Conservation (phyloP, 2,329 filamentous ascomycete genomes). For the Aureobasidium namibiae region DNA sequence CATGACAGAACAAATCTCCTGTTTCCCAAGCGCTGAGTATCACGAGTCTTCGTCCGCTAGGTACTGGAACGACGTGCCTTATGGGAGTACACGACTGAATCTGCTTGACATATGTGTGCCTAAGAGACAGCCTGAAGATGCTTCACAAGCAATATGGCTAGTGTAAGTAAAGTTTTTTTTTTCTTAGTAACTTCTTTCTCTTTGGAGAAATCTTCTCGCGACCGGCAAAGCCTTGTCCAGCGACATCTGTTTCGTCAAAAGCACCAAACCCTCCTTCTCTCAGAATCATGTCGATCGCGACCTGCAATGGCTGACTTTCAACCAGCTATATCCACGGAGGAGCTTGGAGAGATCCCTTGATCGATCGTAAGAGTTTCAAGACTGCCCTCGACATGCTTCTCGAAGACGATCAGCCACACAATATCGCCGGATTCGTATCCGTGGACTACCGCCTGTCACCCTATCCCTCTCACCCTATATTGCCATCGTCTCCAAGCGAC, state of each 20-base stretch:
- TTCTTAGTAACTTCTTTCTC: not conserved
- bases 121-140: slow-evolving; percentile 16
- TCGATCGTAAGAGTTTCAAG: slow-evolving; percentile 28
- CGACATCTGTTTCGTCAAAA: not conserved
- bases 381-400: slow-evolving; percentile 31
- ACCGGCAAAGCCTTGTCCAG: not conserved
- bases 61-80: slow-evolving; percentile 12
- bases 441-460: slow-evolving; percentile 57
- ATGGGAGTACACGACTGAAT: slow-evolving; percentile 29
- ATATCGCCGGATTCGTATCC: slow-evolving; percentile 55
- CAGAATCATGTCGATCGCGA: not conserved
- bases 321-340: slow-evolving; percentile 41
- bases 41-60: not conserved
- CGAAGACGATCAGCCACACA: slow-evolving; percentile 17
- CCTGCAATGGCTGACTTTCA: not conserved
- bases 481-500: slow-evolving; percentile 42
- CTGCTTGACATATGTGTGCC: slow-evolving; percentile 37
- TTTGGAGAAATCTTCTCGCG: not conserved
- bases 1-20: not conserved
- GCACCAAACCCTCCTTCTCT: not conserved
- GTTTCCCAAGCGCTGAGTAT: not conserved
- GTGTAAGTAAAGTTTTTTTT: slow-evolving; percentile 21
- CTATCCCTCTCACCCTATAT: slow-evolving; percentile 33
- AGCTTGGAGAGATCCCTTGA: slow-evolving; percentile 41
- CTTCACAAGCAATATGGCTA: slow-evolving; percentile 25